Conservation (phyloP, 495 filamentous ascomycete species). For the Oidiodendron maius region DNA sequence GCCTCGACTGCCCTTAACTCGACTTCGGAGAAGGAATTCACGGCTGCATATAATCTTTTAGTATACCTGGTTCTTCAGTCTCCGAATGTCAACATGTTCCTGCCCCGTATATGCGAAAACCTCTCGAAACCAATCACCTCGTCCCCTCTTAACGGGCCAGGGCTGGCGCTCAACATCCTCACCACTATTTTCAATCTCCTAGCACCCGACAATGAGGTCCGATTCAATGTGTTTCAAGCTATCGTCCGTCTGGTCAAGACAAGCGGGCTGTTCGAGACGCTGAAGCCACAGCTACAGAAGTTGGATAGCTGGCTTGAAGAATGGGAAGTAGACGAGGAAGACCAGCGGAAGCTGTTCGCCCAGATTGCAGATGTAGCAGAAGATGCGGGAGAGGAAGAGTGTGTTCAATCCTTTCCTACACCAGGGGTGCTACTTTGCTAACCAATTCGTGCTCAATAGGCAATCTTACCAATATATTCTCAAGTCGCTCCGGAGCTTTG, state of each 20-base stretch:
- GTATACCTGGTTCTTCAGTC: conserved; percentile 86
- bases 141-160: conserved; percentile 75
- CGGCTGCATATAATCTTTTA: conserved; percentile 90
- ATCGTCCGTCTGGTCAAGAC: conserved; percentile 74
- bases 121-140: conserved; percentile 81
- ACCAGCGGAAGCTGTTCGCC: conserved; percentile 74
- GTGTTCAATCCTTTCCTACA: conserved; percentile 27
- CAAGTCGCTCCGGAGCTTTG: conserved; percentile 76
- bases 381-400: conserved; percentile 70
- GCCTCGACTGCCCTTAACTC: conserved; percentile 65
- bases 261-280: conserved; percentile 66
- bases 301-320: conserved; percentile 73
- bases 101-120: conserved; percentile 79
- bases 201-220: conserved; percentile 61
- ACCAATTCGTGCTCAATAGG: conserved; percentile 25
- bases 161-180: conserved; percentile 78
- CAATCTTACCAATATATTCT: conserved; percentile 77
- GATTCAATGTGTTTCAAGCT: conserved; percentile 83
- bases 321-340: conserved; percentile 79
- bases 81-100: conserved; percentile 73
- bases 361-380: conserved; percentile 71
- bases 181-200: conserved; percentile 97
- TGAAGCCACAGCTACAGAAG: conserved; percentile 71
- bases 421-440: background rate
- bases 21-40: conserved; percentile 93